Conservation (phyloP, 176 grass and related monocot genomes). For the Bolboschoenus planiculmis region DNA sequence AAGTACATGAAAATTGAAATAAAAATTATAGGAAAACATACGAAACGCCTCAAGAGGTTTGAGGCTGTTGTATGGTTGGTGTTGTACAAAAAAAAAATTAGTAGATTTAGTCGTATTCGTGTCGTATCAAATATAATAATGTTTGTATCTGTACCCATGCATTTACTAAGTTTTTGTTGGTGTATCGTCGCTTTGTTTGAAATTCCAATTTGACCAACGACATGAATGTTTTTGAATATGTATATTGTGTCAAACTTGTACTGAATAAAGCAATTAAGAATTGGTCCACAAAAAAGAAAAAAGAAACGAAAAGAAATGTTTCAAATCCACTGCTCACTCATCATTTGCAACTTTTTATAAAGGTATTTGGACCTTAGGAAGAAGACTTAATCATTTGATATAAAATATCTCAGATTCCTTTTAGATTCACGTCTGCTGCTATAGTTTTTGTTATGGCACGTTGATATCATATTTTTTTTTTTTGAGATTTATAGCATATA, state of each 20-base stretch:
- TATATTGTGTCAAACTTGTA: not conserved
- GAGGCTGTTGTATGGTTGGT: too few relatives aligned
- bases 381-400: too few relatives aligned
- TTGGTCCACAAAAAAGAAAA: not conserved
- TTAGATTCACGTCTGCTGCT: too few relatives aligned
- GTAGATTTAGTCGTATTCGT: too few relatives aligned
- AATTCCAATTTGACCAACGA: not conserved
- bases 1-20: too few relatives aligned
- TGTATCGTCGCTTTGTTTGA: not conserved
- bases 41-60: too few relatives aligned
- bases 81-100: too few relatives aligned
- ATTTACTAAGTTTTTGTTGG: not conserved
- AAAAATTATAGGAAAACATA: too few relatives aligned
- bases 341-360: not conserved
- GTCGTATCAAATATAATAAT: not conserved
- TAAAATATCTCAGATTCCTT: too few relatives aligned
- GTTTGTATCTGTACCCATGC: not conserved
- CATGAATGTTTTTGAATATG: not conserved
- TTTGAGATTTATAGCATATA: too few relatives aligned
- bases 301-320: not conserved
- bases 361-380: not conserved
- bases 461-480: too few relatives aligned
- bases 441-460: too few relatives aligned
- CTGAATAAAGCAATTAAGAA: not conserved
- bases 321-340: not conserved